Conservation (phyloP, 2,329 filamentous ascomycete species). For the Alternaria incomplexa region DNA sequence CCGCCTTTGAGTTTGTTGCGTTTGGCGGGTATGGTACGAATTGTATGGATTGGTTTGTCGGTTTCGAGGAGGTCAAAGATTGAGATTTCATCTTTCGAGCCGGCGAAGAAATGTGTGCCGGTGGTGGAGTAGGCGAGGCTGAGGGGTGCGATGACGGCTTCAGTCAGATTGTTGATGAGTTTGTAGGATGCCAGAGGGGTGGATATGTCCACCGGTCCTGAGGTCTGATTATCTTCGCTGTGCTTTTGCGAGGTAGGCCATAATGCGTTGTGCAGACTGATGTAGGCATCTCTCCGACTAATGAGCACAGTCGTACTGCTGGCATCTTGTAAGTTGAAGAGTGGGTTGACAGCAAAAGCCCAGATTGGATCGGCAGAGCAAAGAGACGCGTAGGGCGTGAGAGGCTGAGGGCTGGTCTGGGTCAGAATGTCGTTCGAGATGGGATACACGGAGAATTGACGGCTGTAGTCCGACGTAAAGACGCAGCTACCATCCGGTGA, state of each 20-base stretch:
- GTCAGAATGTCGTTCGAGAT: slow-evolving; percentile 19
- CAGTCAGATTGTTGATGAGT: slow-evolving; percentile 61
- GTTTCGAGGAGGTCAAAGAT: slow-evolving; percentile 62
- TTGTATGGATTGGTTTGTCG: slow-evolving; percentile 51
- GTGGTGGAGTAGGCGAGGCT: slow-evolving; percentile 60
- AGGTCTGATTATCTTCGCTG: neutral
- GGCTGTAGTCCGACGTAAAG: slow-evolving; percentile 60
- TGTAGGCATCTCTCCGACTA: slow-evolving; percentile 61
- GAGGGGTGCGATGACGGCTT: slow-evolving; percentile 62
- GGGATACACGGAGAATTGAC: slow-evolving; percentile 60
- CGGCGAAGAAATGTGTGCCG: slow-evolving; percentile 63
- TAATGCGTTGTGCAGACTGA: slow-evolving; percentile 63
- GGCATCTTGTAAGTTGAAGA: slow-evolving; percentile 59
- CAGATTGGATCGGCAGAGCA: slow-evolving; percentile 58
- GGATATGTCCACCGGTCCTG: slow-evolving; percentile 31
- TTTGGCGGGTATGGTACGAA: slow-evolving; percentile 55
- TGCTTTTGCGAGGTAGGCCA: slow-evolving; percentile 40
- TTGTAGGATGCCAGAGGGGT: slow-evolving; percentile 59
- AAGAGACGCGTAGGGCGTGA: slow-evolving; percentile 57
- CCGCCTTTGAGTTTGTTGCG: slow-evolving; percentile 53
- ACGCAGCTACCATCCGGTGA: slow-evolving; percentile 63
- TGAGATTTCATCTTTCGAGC: slow-evolving; percentile 60
- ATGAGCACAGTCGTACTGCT: slow-evolving; percentile 59
- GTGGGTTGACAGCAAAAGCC: slow-evolving; percentile 61
- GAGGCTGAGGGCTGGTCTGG: slow-evolving; percentile 8